Base-by-base conservation (phyloP, 768 basidiomycete species). In the Podaxis carcinomalis region DNA sequence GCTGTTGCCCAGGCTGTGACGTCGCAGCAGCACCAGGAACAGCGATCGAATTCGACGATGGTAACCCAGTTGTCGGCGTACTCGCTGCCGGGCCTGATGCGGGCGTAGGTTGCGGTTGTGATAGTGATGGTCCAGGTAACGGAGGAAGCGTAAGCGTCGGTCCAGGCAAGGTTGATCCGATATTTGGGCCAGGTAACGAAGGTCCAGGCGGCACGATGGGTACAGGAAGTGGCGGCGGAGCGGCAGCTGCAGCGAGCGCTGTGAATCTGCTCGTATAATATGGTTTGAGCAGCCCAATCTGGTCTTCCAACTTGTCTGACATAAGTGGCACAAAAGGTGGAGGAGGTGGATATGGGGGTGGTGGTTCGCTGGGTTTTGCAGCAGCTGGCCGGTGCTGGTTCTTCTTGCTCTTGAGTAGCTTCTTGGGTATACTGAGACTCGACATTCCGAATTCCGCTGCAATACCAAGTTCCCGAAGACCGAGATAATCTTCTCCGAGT, bases 401-500 rank as follows among this genome's bases (percentile, higher is more conserved):
- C 66, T 81, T 83, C 74, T 87, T 88, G 61, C 85, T 81, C 69
- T 83, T 85, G 71, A 95, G 82, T 35, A 98, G 73, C 63, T 78
- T 82, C 73, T 87, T 88, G 9, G 95, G 95, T 37, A 96, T 82
- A 16, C 80, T 83, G 56, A 98, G 80, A 65, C 82, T 88, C 14
- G 88, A 82, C 62, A 96, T 76, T 13, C 92, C 92, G 53, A 90
- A 80, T 68, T 97, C 95, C 46, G 82, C 83, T 21, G 93, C 94
- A 54, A 97, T 92, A 32, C 95, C 95, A 47, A 94, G 76, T 68
- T 91, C 93, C 53, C 85, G 83, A 27, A 98, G 79, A 10, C 95
- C 95, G 11, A 98, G 82, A 75, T 95, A 96, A 72, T 98, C 95
- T 67, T 95, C 94, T 35, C 94, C 95, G 14, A 95, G 81, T 14